A percentile compares a stretch with the other conserved stretches of the same genome.
These are phyloP conservation scores for Epichloe brachyelytri DNA, from an alignment of 2,329 filamentous ascomycete genomes.

Conservation along the genomic window DNA sequence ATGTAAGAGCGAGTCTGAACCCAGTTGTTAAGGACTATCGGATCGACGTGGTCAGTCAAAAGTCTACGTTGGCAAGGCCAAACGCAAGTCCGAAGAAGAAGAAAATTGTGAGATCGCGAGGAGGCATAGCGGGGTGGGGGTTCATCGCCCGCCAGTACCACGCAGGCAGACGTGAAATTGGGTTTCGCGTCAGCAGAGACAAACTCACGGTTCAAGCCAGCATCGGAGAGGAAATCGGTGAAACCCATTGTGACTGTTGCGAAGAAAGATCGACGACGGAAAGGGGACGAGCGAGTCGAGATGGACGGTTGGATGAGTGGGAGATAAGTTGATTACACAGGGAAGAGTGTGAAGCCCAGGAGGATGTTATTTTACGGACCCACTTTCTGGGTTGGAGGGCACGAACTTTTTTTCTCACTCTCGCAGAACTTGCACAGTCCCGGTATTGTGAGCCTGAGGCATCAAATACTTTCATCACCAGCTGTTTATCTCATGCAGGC, in stretches of 20 bases:
- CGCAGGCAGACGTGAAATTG: not conserved
- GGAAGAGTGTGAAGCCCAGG: not conserved
- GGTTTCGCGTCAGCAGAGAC: not conserved
- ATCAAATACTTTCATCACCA: not conserved
- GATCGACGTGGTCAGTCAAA: conserved; percentile 3
- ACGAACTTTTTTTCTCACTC: not conserved
- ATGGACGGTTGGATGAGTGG: not conserved
- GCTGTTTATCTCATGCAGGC: no score
- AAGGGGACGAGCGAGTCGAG: not conserved
- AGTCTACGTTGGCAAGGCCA: not conserved
- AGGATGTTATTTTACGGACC: conserved; percentile 4
- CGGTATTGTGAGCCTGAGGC: not conserved
- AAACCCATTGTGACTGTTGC: conserved; percentile 44
- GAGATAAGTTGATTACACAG: not conserved
- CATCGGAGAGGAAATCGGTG: conserved; percentile 49
- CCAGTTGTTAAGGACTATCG: conserved; percentile 53
- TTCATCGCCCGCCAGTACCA: not conserved
- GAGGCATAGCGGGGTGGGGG: conserved; percentile 1
- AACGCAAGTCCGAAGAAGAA: not conserved
- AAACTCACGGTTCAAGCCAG: conserved; percentile 33
- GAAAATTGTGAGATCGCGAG: not conserved
- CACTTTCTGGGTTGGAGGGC: conserved; percentile 5
- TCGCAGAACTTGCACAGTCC: not conserved
- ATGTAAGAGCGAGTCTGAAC: conserved; percentile 64
- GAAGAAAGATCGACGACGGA: not conserved